These are phyloP conservation scores for Pyrrhoderma noxium DNA, from an alignment of 1,284 basidiomycete genomes.

Conservation along the genomic window DNA sequence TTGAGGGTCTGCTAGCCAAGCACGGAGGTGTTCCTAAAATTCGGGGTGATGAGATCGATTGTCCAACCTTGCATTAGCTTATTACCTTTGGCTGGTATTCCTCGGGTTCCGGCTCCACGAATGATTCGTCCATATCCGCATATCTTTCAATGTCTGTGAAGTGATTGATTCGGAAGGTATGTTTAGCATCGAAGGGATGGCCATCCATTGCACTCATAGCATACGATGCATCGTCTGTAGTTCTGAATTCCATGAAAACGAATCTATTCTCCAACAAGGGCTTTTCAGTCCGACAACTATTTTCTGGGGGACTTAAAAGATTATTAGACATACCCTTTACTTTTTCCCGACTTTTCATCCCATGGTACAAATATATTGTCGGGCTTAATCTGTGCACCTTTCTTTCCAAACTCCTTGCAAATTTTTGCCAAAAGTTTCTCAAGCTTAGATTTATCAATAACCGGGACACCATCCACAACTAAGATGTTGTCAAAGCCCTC, in stretches of 20 bases:
- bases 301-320: background rate
- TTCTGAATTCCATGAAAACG: constrained; percentile 86
- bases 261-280: constrained; percentile 52
- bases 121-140: constrained; percentile 75
- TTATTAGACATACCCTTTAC: constrained; percentile 66
- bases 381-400: constrained; percentile 69
- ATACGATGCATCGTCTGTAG: constrained; percentile 72
- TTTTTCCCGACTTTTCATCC: constrained; percentile 72
- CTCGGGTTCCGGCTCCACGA: constrained; percentile 72
- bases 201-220: constrained; percentile 81
- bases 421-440: constrained; percentile 74
- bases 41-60: constrained; percentile 1
- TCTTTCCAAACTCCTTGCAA: constrained; percentile 76
- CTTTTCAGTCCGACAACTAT: background rate
- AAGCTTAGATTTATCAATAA: constrained; percentile 78
- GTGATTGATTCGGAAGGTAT: constrained; percentile 85
- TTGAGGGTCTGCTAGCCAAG: constrained; percentile 89
- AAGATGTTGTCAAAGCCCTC: constrained; percentile 83
- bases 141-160: constrained; percentile 92
- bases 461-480: constrained; percentile 80
- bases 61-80: constrained; percentile 19
- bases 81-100: constrained; percentile 76
- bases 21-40: constrained; percentile 83
- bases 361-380: constrained; percentile 81
- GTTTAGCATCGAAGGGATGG: constrained; percentile 87